phyloP scores from a whole-genome alignment of 495 filamentous ascomycete species.

The Xylaria flabelliformis region DNA sequence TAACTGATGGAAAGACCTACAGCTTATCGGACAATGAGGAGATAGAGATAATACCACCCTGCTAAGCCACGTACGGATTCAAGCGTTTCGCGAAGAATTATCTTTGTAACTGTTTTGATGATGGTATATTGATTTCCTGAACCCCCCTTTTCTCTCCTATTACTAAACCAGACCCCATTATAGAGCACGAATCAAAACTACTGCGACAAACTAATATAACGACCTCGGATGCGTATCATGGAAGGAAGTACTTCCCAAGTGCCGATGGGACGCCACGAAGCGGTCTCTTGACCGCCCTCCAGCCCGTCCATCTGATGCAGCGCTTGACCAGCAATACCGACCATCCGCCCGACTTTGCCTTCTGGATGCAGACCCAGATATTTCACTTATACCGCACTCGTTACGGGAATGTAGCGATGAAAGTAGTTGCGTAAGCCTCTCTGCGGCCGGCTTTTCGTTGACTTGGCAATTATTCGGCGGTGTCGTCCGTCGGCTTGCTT shows the following conservation, averaged over 20 bases:
- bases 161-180: neutral
- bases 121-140: too few relatives aligned
- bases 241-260: too few relatives aligned
- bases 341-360: neutral
- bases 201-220: neutral
- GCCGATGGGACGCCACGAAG: neutral
- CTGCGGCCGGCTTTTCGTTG: neutral
- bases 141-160: too few relatives aligned
- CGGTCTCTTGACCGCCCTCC: neutral
- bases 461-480: neutral
- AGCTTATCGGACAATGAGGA: too few relatives aligned
- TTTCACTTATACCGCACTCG: neutral
- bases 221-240: neutral
- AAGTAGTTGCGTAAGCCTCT: neutral
- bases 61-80: too few relatives aligned
- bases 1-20: too few relatives aligned
- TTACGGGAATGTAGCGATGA: neutral
- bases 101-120: too few relatives aligned
- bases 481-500: neutral
- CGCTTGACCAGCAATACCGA: conserved; percentile 1
- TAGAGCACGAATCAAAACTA: neutral
- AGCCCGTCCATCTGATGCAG: neutral
- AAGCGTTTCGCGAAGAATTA: too few relatives aligned
- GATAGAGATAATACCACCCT: too few relatives aligned
- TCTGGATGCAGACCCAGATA: neutral